Evolutionary conservation across 306 rosid genomes (phyloP), one percentile per base, ranked within the genome.

Genomic region (Spatholobus suberectus): DNA sequence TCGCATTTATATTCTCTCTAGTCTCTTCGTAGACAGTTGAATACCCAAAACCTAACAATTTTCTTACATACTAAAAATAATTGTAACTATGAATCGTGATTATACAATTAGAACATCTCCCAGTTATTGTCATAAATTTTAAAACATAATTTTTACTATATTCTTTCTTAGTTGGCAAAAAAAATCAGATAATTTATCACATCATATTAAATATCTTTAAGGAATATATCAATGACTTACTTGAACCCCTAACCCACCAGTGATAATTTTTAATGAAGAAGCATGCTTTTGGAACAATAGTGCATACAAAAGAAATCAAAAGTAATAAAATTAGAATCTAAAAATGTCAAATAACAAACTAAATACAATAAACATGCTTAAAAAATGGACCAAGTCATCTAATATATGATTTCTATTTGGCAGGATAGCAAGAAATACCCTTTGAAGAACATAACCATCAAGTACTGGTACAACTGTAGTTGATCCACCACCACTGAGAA

Each of bases 381-480:
- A 59, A 59, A 57, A 14, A 75, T 38, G 9, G 4, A 40, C 65
- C 40, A 21, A 13, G 40, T 58, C 9, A 51, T 34, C 20, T 18
- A 12, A 69, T 61, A 40, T 43, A 23, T 35, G 17, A 80, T 49
- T 76, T 81, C 37, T 54, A 32, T 9, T 51, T 12, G 52, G 38
- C 79, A 57, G 63, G 35, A 68, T 26, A 58, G 62, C 58, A 68
- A 38, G 13, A 5, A 66, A 37, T 89, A 96, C 99, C 97, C 93
- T 96, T 84, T 93, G 99, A 85, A 96, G 94, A 88, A 96, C 97
- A 83, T 93, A 96, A 57, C 99, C 99, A 82, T 96, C 99, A 86
- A 93, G 98, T 55, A 96, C 99, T 9, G 99, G 97, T 71, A 94
- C 99, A 84, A 96, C 94, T 58, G 98, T 93, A 35, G 99, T 96